Base-by-base conservation (phyloP, 2,329 filamentous ascomycete species). In the Ceratocystis colombiana region DNA sequence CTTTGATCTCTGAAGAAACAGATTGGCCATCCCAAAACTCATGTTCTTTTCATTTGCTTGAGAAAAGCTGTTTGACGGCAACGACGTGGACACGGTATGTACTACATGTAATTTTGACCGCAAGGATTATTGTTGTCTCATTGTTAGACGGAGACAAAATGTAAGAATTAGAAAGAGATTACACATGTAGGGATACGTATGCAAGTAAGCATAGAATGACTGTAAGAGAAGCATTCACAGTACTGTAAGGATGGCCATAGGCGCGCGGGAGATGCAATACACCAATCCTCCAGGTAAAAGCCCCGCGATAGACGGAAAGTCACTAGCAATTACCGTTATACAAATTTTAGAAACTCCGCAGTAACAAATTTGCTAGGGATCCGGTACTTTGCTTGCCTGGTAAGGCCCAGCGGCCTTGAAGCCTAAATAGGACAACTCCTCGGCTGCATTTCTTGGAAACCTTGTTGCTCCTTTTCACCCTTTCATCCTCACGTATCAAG, bases 1-100 rank as follows among this genome's bases (percentile, higher is more conserved):
- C 25, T 30, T 57, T 57, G 53, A 28, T 57, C 30, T 30, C 25
- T n/a, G 25, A 6, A 50, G 53, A 57, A 30, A 57, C 53, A 57
- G 17, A 15, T 33, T 33, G 22, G 12, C 53, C 17, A 17, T 57
- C 20, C 10, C 53, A 5, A 57, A 33, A n/a, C 22, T 28, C 48
- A 12, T 25, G 8, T 25, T 30, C 7, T 57, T 33, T 33, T 30
- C 20, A 5, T 0, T 20, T 30, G 1, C 20, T 55, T 15, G 50
- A 10, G 12, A 25, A 25, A 25, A 15, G 46, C 17, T 50, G 48
- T 4, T 41, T 41, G 37, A 5, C 37, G 12, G 12, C 3, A 15
- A 12, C 12, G 37, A 4, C 37, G 1, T 41, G 3, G 12, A 41
- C 37, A 12, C 37, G 10, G 1, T 15, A 41, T 10, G 37, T 41